phyloP scores from a whole-genome alignment of 2,329 filamentous ascomycete species.

The Penicillium sp. region DNA sequence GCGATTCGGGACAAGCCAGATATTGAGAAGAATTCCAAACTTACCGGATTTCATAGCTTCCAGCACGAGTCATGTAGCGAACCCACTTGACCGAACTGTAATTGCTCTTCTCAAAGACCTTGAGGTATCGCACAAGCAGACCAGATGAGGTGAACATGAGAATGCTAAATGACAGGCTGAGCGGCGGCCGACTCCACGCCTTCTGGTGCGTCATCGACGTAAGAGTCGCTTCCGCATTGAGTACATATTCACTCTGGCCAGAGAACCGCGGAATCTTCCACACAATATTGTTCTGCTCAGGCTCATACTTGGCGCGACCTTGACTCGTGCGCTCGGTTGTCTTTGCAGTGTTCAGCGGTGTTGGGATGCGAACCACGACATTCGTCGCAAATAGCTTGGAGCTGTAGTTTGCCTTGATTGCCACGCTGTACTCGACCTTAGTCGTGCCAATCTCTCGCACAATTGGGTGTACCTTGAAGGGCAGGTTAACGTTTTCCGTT shows the following conservation, averaged over 20 bases:
- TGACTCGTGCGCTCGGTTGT: constrained; percentile 92
- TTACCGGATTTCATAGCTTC: constrained; percentile 94
- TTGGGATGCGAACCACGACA: constrained; percentile 90
- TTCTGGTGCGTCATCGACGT: constrained; percentile 99
- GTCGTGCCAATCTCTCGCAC: constrained; percentile 96
- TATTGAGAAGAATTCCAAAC: constrained; percentile 9
- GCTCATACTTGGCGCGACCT: constrained; percentile 98
- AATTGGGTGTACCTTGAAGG: constrained; percentile 98
- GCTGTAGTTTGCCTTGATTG: constrained; percentile 95
- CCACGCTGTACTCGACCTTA: constrained; percentile 98
- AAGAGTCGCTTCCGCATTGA: constrained; percentile 89
- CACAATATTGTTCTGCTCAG: constrained; percentile 94
- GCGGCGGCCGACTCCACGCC: constrained; percentile 89
- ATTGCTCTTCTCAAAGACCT: constrained; percentile 99
- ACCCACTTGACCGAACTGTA: constrained; percentile 99
- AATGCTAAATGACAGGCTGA: constrained; percentile 88
- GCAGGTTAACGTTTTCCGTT: constrained; percentile 97
- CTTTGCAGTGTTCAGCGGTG: constrained; percentile 91
- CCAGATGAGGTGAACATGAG: constrained; percentile 99
- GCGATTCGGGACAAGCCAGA: neutral
- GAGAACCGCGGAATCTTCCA: constrained; percentile 99
- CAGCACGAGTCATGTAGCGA: constrained; percentile 95
- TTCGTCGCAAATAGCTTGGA: constrained; percentile 97
- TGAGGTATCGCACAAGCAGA: constrained; percentile 87
- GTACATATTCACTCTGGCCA: constrained; percentile 93